Evolutionary conservation across 352 stramenopile species (phyloP), one percentile per base, ranked within the genome.

Genomic region (Pythium dissotocum): DNA sequence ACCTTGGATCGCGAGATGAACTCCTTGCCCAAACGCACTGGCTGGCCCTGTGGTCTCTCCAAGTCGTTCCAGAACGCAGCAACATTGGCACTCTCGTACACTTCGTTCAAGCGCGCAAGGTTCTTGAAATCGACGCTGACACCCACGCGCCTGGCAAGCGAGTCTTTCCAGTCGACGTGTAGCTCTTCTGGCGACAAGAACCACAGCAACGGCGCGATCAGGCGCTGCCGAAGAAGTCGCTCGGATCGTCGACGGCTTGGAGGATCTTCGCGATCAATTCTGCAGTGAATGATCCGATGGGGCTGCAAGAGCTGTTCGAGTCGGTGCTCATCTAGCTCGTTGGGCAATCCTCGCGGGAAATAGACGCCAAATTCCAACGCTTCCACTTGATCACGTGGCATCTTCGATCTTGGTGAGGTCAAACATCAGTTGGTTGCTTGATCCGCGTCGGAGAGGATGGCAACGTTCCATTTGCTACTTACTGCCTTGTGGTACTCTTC

Each of bases 1-100:
- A 69, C 13, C 6, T 54, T 36, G 5, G 55, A 56, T 4, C 32
- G 54, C 28, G 65, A 73, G 28, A 62, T 62, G 33, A 57, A 58
- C 61, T 73, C 67, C 21, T 69, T 42, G 8, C 30, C 46, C 7
- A 63, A 48, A 6, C 67, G 67, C 6, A 73, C 58, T 5, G 60
- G 67, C 42, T 73, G 67, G 0, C 67, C 61, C 13, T 35, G 26
- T 1, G 67, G 67, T 10, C 12, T 63, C 35, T 64, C 56, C 6
- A 57, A 33, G 14, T 38, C 51, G 4, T 2, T 36, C 44, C n/a
- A 28, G 38, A 16, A 26, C 42, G 8, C 21, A 26, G 2, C 8
- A 4, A 16, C 5, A 16, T 16, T 33, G 6, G 21, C 21, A 54
- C 5, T 54, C 7, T 54, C 13, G 13, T 16, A 54, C 6, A 54